Conservation (phyloP, 1,284 basidiomycete genomes). For the Agroathelia rolfsii region DNA sequence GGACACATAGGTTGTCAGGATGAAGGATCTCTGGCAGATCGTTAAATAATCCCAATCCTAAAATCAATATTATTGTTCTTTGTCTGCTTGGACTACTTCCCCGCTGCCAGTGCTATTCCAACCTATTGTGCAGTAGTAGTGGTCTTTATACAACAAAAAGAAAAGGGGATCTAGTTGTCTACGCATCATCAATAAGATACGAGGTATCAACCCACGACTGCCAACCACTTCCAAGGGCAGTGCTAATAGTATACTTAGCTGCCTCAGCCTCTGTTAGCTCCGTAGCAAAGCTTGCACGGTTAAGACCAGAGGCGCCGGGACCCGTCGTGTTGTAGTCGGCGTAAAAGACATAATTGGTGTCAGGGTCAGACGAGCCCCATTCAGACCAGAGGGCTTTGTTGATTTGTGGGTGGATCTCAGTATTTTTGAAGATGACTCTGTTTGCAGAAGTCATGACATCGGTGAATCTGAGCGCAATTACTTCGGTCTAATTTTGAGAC, state of each 20-base stretch:
- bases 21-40: too few species aligned
- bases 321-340: conserved; percentile 37
- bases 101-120: too few species aligned
- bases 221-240: conserved; percentile 33
- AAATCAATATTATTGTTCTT: too few species aligned
- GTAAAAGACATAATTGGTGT: conserved; percentile 33
- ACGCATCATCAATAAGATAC: conserved; percentile 30
- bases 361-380: conserved; percentile 30
- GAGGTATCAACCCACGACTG: conserved; percentile 33
- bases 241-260: conserved; percentile 28
- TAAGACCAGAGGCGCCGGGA: conserved; percentile 24
- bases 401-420: conserved; percentile 27
- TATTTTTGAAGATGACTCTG: conserved; percentile 39
- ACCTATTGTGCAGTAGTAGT: too few species aligned
- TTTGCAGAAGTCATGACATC: conserved; percentile 15
- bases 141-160: too few species aligned
- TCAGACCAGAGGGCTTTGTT: conserved; percentile 36
- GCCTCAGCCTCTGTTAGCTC: conserved; percentile 26
- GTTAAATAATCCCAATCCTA: too few species aligned
- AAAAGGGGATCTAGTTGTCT: too few species aligned
- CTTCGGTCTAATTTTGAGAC: conserved; percentile 13
- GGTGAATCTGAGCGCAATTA: too few species aligned
- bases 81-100: too few species aligned
- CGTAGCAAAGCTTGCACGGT: conserved; percentile 31
- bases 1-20: too few species aligned